Evolutionary conservation across 176 grass and related monocot genomes (phyloP).

Genomic region (Cenchrus fungigraminus): DNA sequence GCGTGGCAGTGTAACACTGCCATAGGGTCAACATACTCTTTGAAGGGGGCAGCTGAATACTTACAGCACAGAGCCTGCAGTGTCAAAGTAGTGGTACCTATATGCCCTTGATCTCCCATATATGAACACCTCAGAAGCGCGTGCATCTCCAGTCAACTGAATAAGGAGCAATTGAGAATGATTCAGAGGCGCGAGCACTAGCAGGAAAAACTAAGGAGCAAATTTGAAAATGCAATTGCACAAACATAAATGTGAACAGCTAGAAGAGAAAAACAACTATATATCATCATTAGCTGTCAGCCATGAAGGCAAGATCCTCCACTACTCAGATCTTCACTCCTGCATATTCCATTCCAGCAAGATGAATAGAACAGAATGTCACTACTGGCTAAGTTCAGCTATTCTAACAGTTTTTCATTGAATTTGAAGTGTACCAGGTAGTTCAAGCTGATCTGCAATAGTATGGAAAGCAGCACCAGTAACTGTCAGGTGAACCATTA

Average conservation of each 20-base stretch:
- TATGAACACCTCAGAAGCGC: conserved; percentile 26
- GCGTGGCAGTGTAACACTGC: neutral
- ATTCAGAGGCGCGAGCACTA: neutral
- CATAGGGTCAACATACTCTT: neutral
- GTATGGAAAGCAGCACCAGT: conserved; percentile 37
- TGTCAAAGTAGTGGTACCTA: neutral
- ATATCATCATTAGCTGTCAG: neutral
- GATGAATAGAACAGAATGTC: conserved; percentile 6
- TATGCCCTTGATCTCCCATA: neutral
- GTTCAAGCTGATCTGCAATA: conserved; percentile 19
- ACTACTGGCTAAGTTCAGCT: conserved; percentile 4
- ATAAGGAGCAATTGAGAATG: neutral
- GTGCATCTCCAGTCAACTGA: conserved; percentile 15
- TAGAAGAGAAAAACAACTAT: conserved; percentile 4
- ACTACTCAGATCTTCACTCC: conserved; percentile 32
- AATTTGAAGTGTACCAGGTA: conserved; percentile 40
- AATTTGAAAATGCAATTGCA: neutral
- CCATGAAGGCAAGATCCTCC: neutral
- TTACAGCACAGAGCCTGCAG: conserved; percentile 10
- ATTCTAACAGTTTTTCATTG: conserved; percentile 19
- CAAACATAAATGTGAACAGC: neutral
- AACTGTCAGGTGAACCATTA: conserved; percentile 41
- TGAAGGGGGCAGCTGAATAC: neutral
- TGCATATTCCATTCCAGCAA: conserved; percentile 21
- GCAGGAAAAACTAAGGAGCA: neutral